phyloP scores from a whole-genome alignment of 805 yeast genomes.

The Wickerhamomyces bovis region DNA sequence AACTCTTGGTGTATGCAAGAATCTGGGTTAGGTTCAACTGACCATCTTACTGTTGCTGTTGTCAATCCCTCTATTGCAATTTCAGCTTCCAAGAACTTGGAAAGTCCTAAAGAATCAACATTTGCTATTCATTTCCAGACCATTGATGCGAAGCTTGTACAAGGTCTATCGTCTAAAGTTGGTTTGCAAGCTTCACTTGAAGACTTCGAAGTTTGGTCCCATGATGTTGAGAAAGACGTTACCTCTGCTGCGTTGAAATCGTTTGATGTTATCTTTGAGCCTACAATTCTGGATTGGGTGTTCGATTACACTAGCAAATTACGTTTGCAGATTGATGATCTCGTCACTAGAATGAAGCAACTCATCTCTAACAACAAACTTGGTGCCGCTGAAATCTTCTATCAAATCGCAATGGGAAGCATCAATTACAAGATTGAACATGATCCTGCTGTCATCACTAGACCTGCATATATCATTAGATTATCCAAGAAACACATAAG shows the following conservation, averaged over 20 bases:
- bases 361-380: slow-evolving; percentile 9
- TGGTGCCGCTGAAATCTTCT: slow-evolving; percentile 31
- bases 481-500: slow-evolving; percentile 70
- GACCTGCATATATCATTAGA: slow-evolving; percentile 78
- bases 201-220: slow-evolving; percentile 29
- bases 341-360: slow-evolving; percentile 1
- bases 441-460: slow-evolving; percentile 86
- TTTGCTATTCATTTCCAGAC: slow-evolving; percentile 15
- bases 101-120: slow-evolving; percentile 11
- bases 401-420: slow-evolving; percentile 42
- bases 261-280: slow-evolving; percentile 26
- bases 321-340: slow-evolving; percentile 1
- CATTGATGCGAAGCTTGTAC: slow-evolving; percentile 4
- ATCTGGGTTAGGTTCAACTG: not conserved
- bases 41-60: slow-evolving; percentile 8
- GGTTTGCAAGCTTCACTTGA: slow-evolving; percentile 7
- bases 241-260: slow-evolving; percentile 26
- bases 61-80: slow-evolving; percentile 21
- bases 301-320: not conserved
- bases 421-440: slow-evolving; percentile 51
- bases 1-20: slow-evolving; percentile 14
- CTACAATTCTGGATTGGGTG: slow-evolving; percentile 33
- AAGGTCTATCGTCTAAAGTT: slow-evolving; percentile 1
- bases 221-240: slow-evolving; percentile 1
- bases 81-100: slow-evolving; percentile 10